Percentiles rank a stretch among this genome's conserved stretches.
Evolutionary conservation across 1,284 basidiomycete species (phyloP).

Genomic region (Moesziomyces sp.): DNA sequence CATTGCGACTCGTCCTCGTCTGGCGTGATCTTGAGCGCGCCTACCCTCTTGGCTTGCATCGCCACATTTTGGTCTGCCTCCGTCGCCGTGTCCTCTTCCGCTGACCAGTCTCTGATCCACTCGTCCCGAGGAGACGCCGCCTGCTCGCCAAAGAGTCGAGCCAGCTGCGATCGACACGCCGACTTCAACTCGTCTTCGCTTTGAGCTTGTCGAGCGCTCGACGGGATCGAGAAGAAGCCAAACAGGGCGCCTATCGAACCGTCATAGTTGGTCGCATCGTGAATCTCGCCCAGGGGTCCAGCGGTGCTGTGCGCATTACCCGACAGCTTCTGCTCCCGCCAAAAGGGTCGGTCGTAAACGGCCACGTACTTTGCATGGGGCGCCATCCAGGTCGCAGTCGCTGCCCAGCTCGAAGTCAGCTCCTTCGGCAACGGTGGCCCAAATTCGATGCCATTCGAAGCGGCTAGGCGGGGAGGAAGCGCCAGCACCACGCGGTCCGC

Average conservation of each 20-base stretch:
- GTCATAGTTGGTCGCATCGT: background rate
- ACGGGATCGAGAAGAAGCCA: slow-evolving; percentile 6
- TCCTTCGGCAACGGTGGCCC: no score
- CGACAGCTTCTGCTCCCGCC: slow-evolving; percentile 1
- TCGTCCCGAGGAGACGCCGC: no score
- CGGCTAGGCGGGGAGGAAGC: slow-evolving; percentile 4
- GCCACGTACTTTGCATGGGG: slow-evolving; percentile 4
- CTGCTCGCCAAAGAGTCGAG: no score
- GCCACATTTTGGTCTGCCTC: no score
- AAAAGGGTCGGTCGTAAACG: slow-evolving; percentile 3
- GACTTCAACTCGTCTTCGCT: background rate
- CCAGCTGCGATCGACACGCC: background rate
- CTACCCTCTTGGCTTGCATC: no score
- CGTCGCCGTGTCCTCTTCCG: background rate
- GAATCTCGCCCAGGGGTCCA: background rate
- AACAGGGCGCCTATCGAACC: slow-evolving; percentile 2
- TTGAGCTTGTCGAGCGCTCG: background rate
- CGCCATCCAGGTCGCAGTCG: slow-evolving; percentile 9
- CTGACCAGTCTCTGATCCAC: no score
- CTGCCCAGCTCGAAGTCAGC: background rate
- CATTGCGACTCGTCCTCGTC: background rate
- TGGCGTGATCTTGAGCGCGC: background rate
- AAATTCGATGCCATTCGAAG: background rate
- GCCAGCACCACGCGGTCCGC: background rate
- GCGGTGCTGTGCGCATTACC: slow-evolving; percentile 5